These are phyloP conservation scores for Colletotrichum cuscutae DNA, from an alignment of 2,329 filamentous ascomycete species.

Conservation along the genomic window DNA sequence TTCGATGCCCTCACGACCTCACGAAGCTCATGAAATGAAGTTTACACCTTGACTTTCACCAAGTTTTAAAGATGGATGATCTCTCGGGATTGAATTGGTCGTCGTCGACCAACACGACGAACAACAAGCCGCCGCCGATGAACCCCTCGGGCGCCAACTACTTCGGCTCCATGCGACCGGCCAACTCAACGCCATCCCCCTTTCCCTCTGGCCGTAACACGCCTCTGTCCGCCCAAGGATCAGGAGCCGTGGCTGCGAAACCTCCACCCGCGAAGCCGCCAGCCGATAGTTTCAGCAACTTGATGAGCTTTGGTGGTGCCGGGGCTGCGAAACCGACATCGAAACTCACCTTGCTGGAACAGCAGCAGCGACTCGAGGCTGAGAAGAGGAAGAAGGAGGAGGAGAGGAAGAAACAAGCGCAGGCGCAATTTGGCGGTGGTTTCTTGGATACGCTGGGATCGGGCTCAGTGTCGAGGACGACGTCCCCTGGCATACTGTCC, in stretches of 20 bases:
- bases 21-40: conserved; percentile 33
- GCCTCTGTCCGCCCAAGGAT: conserved; percentile 62
- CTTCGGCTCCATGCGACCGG: conserved; percentile 64
- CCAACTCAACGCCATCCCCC: conserved; percentile 65
- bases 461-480: conserved; percentile 57
- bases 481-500: conserved; percentile 52
- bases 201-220: conserved; percentile 66
- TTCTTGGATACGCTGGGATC: conserved; percentile 81
- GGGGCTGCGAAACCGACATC: conserved; percentile 69
- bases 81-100: conserved; percentile 71
- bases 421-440: conserved; percentile 80
- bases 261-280: conserved; percentile 60
- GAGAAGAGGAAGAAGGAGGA: conserved; percentile 79
- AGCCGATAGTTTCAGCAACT: conserved; percentile 81
- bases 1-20: conserved; percentile 31
- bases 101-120: conserved; percentile 46
- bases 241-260: conserved; percentile 55
- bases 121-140: conserved; percentile 54
- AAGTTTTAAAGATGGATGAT: conserved; percentile 64
- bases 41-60: conserved; percentile 12
- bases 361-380: conserved; percentile 73
- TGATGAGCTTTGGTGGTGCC: conserved; percentile 67
- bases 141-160: conserved; percentile 53
- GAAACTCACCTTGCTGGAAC: conserved; percentile 82
- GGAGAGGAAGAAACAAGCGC: conserved; percentile 76